Evolutionary conservation across 495 filamentous ascomycete species (phyloP).

Genomic region (Penicillium subrubescens): DNA sequence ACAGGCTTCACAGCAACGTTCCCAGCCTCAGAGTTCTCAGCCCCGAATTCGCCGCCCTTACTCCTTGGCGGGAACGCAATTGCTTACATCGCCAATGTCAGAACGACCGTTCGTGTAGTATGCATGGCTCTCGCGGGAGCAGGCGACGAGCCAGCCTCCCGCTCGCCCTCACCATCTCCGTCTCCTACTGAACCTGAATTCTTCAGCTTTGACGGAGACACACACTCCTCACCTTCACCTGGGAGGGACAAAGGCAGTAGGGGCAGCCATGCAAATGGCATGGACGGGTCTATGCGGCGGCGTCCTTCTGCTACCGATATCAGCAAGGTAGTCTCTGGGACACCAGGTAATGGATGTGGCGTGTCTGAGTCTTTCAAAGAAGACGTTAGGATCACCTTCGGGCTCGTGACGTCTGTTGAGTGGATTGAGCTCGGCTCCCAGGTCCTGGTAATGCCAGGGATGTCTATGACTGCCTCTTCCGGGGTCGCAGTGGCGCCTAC

Average conservation of each 20-base stretch:
- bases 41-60: slow-evolving; percentile 43
- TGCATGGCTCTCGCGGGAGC: slow-evolving; percentile 47
- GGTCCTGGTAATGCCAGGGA: slow-evolving; percentile 76
- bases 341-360: slow-evolving; percentile 4
- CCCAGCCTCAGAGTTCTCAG: slow-evolving; percentile 40
- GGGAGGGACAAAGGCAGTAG: slow-evolving; percentile 22
- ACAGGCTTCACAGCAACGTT: slow-evolving; percentile 53
- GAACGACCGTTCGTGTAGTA: slow-evolving; percentile 72
- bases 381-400: slow-evolving; percentile 69
- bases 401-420: slow-evolving; percentile 73
- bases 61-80: slow-evolving; percentile 67
- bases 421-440: slow-evolving; percentile 82
- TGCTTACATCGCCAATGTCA: slow-evolving; percentile 84
- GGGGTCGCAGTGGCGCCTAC: slow-evolving; percentile 29
- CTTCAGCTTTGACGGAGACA: slow-evolving; percentile 64
- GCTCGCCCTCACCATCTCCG: slow-evolving; percentile 19
- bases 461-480: slow-evolving; percentile 38
- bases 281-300: not conserved
- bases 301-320: slow-evolving; percentile 25
- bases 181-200: slow-evolving; percentile 55
- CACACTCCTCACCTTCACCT: slow-evolving; percentile 36
- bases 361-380: slow-evolving; percentile 29
- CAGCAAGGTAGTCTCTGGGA: slow-evolving; percentile 26
- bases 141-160: slow-evolving; percentile 30
- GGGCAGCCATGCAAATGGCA: not conserved